Evolutionary conservation across 495 filamentous ascomycete genomes (phyloP).

Genomic region (Penicillium simplicissimum): DNA sequence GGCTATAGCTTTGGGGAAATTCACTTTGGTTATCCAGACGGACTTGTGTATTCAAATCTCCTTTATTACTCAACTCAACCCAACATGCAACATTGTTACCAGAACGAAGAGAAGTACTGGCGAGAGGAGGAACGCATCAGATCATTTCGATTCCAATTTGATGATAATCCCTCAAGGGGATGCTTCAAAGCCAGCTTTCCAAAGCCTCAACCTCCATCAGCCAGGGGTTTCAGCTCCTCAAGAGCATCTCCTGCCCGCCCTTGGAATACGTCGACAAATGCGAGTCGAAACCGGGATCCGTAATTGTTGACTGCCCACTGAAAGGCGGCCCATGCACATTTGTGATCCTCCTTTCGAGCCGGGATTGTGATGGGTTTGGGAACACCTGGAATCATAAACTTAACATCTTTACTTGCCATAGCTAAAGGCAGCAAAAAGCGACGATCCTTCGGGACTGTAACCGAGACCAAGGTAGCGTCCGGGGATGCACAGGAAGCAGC

Average conservation of each 20-base stretch:
- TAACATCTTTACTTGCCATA: not conserved
- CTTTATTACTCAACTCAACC: no score
- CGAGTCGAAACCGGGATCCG: not conserved
- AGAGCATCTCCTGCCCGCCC: not conserved
- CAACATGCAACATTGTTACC: no score
- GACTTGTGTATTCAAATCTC: no score
- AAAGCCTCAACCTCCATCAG: not conserved
- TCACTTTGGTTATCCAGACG: not conserved
- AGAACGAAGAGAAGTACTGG: not conserved
- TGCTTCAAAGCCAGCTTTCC: not conserved
- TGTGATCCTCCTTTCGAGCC: not conserved
- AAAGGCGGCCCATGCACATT: not conserved
- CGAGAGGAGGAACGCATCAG: not conserved
- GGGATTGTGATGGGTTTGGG: not conserved
- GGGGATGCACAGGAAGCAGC: not conserved
- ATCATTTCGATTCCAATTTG: not conserved
- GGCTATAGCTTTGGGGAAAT: not conserved
- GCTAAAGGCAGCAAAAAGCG: not conserved
- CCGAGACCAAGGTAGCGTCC: not conserved
- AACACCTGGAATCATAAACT: not conserved
- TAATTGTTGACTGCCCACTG: not conserved
- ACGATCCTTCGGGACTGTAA: not conserved
- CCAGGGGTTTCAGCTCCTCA: not conserved
- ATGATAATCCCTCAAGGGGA: not conserved
- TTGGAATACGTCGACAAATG: not conserved